These are phyloP conservation scores for Suillus sp. DNA, from an alignment of 768 basidiomycete genomes.

Conservation along the genomic window DNA sequence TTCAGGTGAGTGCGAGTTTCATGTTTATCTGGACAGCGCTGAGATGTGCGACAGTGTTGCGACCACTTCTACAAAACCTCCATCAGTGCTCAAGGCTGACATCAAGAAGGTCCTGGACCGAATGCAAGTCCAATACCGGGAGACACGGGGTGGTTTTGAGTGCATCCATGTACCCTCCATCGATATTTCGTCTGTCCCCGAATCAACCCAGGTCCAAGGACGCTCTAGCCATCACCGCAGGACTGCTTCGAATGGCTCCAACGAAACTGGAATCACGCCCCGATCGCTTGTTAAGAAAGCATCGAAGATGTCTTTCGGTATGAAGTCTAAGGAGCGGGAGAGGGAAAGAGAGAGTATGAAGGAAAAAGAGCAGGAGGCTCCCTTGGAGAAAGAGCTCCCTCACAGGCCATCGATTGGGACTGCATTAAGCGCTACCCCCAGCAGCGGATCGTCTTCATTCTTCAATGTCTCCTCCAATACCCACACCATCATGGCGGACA, in stretches of 20 bases:
- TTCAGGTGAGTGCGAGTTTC: constrained; percentile 66
- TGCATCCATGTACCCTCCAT: constrained; percentile 96
- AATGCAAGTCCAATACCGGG: constrained; percentile 93
- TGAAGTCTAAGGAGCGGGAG: constrained; percentile 57
- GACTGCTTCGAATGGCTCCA: constrained; percentile 51
- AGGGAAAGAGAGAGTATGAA: constrained; percentile 46
- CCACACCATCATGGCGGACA: constrained; percentile 41
- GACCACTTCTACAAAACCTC: constrained; percentile 91
- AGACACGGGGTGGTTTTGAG: constrained; percentile 90
- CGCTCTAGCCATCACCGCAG: constrained; percentile 41
- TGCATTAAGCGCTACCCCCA: constrained; percentile 63
- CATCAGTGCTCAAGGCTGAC: constrained; percentile 78
- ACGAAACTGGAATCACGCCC: constrained; percentile 50
- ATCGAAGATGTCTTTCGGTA: constrained; percentile 77
- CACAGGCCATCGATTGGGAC: constrained; percentile 46
- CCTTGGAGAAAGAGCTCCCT: constrained; percentile 49
- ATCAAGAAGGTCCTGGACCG: constrained; percentile 86
- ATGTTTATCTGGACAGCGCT: constrained; percentile 8
- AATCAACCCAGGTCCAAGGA: constrained; percentile 32
- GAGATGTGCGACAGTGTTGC: constrained; percentile 62
- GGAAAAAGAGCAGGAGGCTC: constrained; percentile 42
- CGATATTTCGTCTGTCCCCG: constrained; percentile 76
- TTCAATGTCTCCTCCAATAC: constrained; percentile 74
- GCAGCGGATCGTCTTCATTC: constrained; percentile 81
- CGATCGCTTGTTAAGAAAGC: constrained; percentile 70